Conservation (phyloP, 495 filamentous ascomycete species). For the Aspergillus affinis region DNA sequence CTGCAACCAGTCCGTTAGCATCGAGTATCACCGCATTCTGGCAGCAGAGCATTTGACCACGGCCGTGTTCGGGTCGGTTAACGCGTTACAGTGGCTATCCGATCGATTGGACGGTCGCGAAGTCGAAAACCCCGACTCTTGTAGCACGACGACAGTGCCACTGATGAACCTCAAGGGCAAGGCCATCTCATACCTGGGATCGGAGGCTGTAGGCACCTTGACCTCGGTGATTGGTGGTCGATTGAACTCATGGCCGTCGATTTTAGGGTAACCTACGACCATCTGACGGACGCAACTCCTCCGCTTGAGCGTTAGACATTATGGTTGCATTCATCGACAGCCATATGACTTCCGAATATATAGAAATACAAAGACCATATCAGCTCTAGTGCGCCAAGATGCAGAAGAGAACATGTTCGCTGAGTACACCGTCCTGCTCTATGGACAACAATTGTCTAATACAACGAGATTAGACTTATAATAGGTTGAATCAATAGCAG, state of each 20-base stretch:
- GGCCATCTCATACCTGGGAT: background rate
- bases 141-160: background rate
- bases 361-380: background rate
- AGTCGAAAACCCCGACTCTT: background rate
- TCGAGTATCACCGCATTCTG: slow-evolving; percentile 42
- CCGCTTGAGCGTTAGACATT: too few relatives aligned
- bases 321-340: background rate
- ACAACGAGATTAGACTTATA: background rate
- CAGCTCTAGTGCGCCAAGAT: background rate
- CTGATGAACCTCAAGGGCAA: background rate
- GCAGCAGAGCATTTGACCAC: slow-evolving; percentile 28
- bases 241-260: background rate
- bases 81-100: slow-evolving; percentile 6
- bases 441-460: too few relatives aligned
- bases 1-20: slow-evolving; percentile 33
- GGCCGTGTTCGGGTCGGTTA: slow-evolving; percentile 1
- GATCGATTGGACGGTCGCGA: background rate
- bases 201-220: background rate
- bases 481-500: background rate
- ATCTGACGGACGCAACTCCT: too few relatives aligned
- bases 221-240: background rate
- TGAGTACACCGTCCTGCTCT: too few relatives aligned
- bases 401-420: too few relatives aligned
- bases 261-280: background rate
- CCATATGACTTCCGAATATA: background rate